These are phyloP conservation scores for Syzygium malaccense DNA, from an alignment of 441 rosid genomes.

Conservation along the genomic window DNA sequence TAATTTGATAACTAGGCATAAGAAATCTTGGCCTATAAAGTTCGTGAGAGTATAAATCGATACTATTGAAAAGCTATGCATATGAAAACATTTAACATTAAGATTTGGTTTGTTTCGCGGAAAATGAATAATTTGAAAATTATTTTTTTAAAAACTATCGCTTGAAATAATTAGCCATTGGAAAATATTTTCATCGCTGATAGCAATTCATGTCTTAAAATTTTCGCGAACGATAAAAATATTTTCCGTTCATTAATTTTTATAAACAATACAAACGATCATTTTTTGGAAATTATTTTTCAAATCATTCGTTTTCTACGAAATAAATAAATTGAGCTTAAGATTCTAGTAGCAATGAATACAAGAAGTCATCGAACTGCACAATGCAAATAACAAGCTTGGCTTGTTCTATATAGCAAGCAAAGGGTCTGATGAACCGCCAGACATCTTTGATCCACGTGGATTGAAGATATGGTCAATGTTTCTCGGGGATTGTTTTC, in stretches of 20 bases:
- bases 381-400: background rate
- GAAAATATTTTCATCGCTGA: too few species aligned
- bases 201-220: too few species aligned
- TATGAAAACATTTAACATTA: background rate
- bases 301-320: too few species aligned
- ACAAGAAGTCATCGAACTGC: background rate
- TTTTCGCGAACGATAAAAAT: too few species aligned
- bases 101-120: background rate
- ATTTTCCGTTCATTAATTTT: too few species aligned
- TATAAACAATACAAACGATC: too few species aligned
- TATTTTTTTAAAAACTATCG: too few species aligned
- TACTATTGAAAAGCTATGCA: background rate
- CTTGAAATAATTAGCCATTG: too few species aligned
- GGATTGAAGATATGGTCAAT: background rate
- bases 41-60: background rate
- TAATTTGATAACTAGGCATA: background rate
- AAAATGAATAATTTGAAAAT: too few species aligned
- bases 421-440: background rate
- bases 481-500: background rate
- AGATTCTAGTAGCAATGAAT: background rate
- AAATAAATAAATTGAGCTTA: too few species aligned
- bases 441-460: background rate
- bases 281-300: too few species aligned
- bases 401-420: background rate
- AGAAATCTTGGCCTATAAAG: background rate